Evolutionary conservation across 495 filamentous ascomycete species (phyloP), one percentile per base, ranked within the genome.

Genomic region (Penicillium tannophilum): DNA sequence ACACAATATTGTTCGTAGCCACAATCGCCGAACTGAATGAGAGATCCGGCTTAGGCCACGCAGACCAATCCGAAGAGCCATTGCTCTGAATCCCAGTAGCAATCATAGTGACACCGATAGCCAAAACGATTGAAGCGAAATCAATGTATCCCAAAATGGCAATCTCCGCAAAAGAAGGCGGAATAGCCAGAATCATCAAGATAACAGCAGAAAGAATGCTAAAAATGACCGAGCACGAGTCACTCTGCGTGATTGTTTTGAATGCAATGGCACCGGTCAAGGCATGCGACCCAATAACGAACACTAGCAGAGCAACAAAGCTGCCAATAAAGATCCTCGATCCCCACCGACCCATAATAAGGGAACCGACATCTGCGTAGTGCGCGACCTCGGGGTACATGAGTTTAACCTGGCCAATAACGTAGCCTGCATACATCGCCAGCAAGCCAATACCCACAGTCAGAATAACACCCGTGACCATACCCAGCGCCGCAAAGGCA

Each of bases 321-420:
- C 82, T 83, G 41, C 69, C 69, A 16, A 81, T 81, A 55, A 86
- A 72, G 6, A 90, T 58, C 61, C 85, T 83, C 47, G 83, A 83
- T 0, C 87, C 87, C 31, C 81, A 74, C 20, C 55, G 66, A 16
- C 86, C 87, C 68, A 84, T 79, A 57, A 90, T 76, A 33, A 91
- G 63, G 14, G 72, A 66, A 3, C 85, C 85, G 10, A 81, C 86
- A 64, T 92, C 88, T 20, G 84, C 82, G 56, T 90, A 87, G 66
- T 86, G 81, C 50, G 79, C 68, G 16, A 91, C 78, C 16, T 84
- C 68, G 0, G 88, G 88, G 64, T 83, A 85, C 56, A 76, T 78
- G 23, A 87, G 44, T 66, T 89, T 90, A 51, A 91, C 83, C 66
- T 89, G 84, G n/a, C 85, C 88, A 59, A 91, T 77, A 42, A 89